Evolutionary conservation across 768 basidiomycete species (phyloP), one percentile per base, ranked within the genome.

Genomic region (Lanmaoa rubissima): DNA sequence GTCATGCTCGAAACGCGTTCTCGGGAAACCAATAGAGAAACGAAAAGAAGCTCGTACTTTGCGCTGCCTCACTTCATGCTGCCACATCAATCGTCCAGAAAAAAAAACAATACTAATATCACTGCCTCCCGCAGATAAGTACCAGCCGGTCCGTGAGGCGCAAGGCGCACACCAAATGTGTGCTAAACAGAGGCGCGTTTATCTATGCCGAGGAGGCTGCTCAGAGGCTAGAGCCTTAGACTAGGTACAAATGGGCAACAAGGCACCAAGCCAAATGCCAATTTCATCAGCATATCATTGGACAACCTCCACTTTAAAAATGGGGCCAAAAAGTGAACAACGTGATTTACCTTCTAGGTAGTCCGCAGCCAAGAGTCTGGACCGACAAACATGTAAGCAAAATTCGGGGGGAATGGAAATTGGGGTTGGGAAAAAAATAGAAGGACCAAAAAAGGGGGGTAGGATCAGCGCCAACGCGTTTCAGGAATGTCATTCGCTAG

Each of bases 321-420:
- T 54, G 40, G 36, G 19, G 24, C 21, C 11, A 32, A 32, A 16
- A 54, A 6, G 12, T 4, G n/a, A 54, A 47, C 48, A 40, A 51
- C 45, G 38, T 40, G 58, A 64, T 61, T 67, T 64, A 85, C 85
- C 76, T 73, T 87, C 85, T 64, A 83, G 79, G 67, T 86, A 87
- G 62, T 87, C 85, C 44, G 85, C 85, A 32, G 84, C 84, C 53
- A 84, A 62, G 35, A 86, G 72, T 52, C 84, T 86, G 61, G 65
- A 65, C 58, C 34, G 45, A 35, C 11, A 24, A 17, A 12, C 17
- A 34, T 32, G 54, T 39, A 54, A 58, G 55, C 36, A 35, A 56
- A 45, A 16, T 34, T 3, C 7, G 38, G 40, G 42, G 45, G 26
- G 43, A 31, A 40, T 43, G 19, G 28, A 45, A 60, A 50, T 41